Percentiles rank a stretch among this genome's conserved stretches.
phyloP scores from a whole-genome alignment of 495 filamentous ascomycete species.

The Neurospora africana region DNA sequence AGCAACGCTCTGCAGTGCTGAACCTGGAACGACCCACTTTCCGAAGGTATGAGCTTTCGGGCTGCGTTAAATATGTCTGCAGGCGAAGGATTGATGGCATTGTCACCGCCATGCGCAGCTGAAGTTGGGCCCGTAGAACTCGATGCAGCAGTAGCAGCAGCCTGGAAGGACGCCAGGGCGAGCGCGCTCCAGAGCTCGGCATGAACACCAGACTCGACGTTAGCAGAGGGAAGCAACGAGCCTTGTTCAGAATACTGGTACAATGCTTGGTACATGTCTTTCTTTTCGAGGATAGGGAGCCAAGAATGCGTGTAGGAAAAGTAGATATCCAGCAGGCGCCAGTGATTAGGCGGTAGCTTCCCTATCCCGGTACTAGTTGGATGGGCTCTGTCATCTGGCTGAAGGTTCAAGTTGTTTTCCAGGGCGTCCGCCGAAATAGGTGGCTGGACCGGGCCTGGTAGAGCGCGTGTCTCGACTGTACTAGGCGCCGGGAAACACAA shows the following conservation, averaged over 20 bases:
- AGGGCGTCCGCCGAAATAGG: not conserved
- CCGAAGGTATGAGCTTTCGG: slow-evolving; percentile 48
- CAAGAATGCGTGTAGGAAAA: slow-evolving; percentile 64
- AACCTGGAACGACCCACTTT: slow-evolving; percentile 45
- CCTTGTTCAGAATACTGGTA: slow-evolving; percentile 31
- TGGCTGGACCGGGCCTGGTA: not conserved
- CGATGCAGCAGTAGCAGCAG: slow-evolving; percentile 22
- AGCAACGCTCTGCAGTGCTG: slow-evolving; percentile 57
- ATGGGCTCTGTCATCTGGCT: not conserved
- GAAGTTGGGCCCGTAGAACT: slow-evolving; percentile 10
- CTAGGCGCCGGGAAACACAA: slow-evolving; percentile 22
- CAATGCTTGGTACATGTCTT: slow-evolving; percentile 44
- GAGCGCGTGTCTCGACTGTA: slow-evolving; percentile 19
- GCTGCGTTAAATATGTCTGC: slow-evolving; percentile 47
- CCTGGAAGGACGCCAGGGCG: slow-evolving; percentile 40
- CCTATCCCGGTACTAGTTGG: not conserved
- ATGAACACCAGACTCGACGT: slow-evolving; percentile 44
- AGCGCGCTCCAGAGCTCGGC: slow-evolving; percentile 56
- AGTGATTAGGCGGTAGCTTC: slow-evolving; percentile 49
- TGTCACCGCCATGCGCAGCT: not conserved
- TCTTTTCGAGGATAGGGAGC: slow-evolving; percentile 63
- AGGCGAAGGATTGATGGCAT: slow-evolving; percentile 3
- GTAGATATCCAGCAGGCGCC: slow-evolving; percentile 58
- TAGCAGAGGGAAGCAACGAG: slow-evolving; percentile 10
- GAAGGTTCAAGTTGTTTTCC: not conserved